Percentiles rank a stretch among this genome's conserved stretches.
phyloP scores from a whole-genome alignment of 2,329 filamentous ascomycete genomes.

The Chrysoporthe cubensis region DNA sequence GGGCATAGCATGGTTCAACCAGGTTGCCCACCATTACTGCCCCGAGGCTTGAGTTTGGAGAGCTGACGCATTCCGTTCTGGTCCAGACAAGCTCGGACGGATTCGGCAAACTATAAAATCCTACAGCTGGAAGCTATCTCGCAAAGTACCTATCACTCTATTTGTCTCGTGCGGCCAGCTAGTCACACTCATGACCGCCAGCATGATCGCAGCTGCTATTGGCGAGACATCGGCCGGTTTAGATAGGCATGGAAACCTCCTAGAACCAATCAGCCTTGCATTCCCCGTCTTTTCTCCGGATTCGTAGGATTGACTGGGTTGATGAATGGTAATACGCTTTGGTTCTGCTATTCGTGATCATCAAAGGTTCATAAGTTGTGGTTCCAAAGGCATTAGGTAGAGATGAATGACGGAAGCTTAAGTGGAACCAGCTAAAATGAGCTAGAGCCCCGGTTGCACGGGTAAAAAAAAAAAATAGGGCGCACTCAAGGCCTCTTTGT shows the following conservation, averaged over 20 bases:
- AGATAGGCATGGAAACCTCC: slow-evolving; percentile 35
- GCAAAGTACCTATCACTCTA: slow-evolving; percentile 34
- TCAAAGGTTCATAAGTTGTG: neutral
- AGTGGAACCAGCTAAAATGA: neutral
- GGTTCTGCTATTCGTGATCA: neutral
- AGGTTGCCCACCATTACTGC: neutral
- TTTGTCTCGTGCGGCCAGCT: slow-evolving; percentile 41
- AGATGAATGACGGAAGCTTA: neutral
- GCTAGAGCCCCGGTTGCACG: too few species aligned
- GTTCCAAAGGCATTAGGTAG: neutral
- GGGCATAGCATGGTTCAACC: neutral
- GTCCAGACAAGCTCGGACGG: slow-evolving; percentile 28
- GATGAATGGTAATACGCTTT: slow-evolving; percentile 40
- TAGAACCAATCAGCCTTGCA: slow-evolving; percentile 48
- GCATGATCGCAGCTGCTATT: slow-evolving; percentile 43
- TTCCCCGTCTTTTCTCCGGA: slow-evolving; percentile 59
- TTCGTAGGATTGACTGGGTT: slow-evolving; percentile 42
- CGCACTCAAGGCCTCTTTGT: neutral
- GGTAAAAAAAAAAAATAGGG: too few species aligned
- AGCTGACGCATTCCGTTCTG: neutral
- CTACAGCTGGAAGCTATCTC: slow-evolving; percentile 29
- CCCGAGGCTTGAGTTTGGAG: too few species aligned
- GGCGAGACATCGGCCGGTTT: slow-evolving; percentile 35
- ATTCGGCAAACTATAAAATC: slow-evolving; percentile 27
- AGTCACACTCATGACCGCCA: slow-evolving; percentile 42